phyloP scores from a whole-genome alignment of 2,329 filamentous ascomycete species.

The Hypoxylon sp. region DNA sequence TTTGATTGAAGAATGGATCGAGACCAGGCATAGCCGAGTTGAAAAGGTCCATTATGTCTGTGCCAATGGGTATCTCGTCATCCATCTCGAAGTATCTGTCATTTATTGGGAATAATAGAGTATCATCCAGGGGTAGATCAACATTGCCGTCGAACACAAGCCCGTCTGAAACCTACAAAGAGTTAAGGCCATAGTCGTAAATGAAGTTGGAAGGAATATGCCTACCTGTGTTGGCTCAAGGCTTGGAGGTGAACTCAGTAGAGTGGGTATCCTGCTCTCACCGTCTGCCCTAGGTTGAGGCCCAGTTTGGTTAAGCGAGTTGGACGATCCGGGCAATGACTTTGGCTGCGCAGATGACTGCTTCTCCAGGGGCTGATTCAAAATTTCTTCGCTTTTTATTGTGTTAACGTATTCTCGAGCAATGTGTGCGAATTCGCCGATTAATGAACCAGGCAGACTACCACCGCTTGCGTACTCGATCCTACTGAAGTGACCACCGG shows the following conservation, averaged over 20 bases:
- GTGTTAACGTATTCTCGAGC: conserved; percentile 58
- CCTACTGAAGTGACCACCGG: conserved; percentile 60
- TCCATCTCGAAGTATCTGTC: conserved; percentile 26
- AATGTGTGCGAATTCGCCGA: conserved; percentile 60
- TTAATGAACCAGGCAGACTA: conserved; percentile 55
- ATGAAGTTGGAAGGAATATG: background rate
- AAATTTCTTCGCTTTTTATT: conserved; percentile 30
- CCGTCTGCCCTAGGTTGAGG: background rate
- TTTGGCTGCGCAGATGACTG: conserved; percentile 2
- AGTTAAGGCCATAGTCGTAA: background rate
- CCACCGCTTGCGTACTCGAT: conserved; percentile 59
- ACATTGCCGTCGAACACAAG: conserved; percentile 20
- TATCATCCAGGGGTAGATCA: conserved; percentile 20
- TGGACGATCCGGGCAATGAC: conserved; percentile 16
- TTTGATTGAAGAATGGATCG: conserved; percentile 51
- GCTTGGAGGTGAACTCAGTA: conserved; percentile 7
- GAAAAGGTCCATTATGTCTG: conserved; percentile 50
- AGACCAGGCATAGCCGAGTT: conserved; percentile 48
- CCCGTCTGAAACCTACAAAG: conserved; percentile 11
- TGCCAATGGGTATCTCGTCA: conserved; percentile 41
- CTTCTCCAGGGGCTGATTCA: conserved; percentile 13
- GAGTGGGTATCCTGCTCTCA: conserved; percentile 6
- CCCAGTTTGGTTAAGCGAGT: conserved; percentile 5
- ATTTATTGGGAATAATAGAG: conserved; percentile 40
- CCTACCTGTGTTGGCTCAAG: conserved; percentile 21